Base-by-base conservation (phyloP, 768 basidiomycete genomes). In the Stropharia rugosoannulata region DNA sequence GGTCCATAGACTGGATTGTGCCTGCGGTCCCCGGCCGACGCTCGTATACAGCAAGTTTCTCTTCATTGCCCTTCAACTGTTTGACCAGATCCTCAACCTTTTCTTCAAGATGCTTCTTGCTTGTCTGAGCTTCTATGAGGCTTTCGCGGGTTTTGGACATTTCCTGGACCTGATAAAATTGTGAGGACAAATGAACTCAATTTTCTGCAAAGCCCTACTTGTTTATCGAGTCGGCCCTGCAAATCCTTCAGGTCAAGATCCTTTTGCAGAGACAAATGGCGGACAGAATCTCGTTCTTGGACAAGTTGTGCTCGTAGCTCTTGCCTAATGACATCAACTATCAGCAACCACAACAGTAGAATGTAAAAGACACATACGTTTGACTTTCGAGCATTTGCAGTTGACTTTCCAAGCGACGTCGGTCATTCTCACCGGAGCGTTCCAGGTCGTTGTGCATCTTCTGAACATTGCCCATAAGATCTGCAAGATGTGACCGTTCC, bases 391-490 rank as follows among this genome's bases (percentile, higher is more conserved):
- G 71, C 71, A 87, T 79, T 61, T 90, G 84, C 40, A 93, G 71
- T 62, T 93, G 87, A 53, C 77, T 85, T 70, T 97, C 94, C 35
- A 95, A 73, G 7, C 93, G 83, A 12, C 84, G 77, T 16, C 91
- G 82, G 62, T 95, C 91, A 56, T 92, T 95, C 66, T 89, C 86
- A 5, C 87, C 85, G 0, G 89, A 89, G 48, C 86, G 81, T 66
- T 95, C 93, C 6, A 92, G 77, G 62, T 97, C 95, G 53, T 83
- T 84, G 63, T 93, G 91, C 85, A 97, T 93, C 65, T 83, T 89
- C 71, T 95, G 93, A 19, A 96, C 86, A 65, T 92, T 95, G 22
- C 80, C 76, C 84, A 96, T 93, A 25, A 97, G 78, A 66, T 95
- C 92, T 2, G 91, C 85, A 3, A 97, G 77, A 57, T 90, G 88